phyloP scores from a whole-genome alignment of 2,329 filamentous ascomycete genomes.

The Pseudogymnoascus sp. region DNA sequence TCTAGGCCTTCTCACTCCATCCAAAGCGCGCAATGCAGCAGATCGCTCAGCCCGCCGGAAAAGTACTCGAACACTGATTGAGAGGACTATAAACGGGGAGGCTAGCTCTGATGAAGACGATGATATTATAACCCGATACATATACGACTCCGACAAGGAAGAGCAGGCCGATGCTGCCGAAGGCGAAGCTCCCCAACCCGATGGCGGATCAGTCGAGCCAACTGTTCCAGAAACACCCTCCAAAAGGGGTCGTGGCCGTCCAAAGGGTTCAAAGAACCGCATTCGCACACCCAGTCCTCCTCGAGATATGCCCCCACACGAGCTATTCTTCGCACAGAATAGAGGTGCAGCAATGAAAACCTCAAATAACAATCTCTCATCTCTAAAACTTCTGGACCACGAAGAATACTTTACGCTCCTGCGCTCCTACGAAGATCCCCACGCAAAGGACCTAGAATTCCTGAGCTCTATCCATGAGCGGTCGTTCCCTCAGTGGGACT shows the following conservation, averaged over 20 bases:
- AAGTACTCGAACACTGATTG: slow-evolving; percentile 67
- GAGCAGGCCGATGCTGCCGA: slow-evolving; percentile 27
- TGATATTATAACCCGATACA: slow-evolving; percentile 58
- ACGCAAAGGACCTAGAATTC: slow-evolving; percentile 59
- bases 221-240: slow-evolving; percentile 39
- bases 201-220: slow-evolving; percentile 5
- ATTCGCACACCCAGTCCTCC: slow-evolving; percentile 54
- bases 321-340: slow-evolving; percentile 91
- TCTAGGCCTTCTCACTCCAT: slow-evolving; percentile 17
- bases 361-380: slow-evolving; percentile 73
- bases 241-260: slow-evolving; percentile 39
- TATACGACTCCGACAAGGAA: slow-evolving; percentile 50
- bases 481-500: slow-evolving; percentile 85
- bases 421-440: slow-evolving; percentile 53
- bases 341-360: slow-evolving; percentile 73
- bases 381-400: slow-evolving; percentile 70
- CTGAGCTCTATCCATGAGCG: slow-evolving; percentile 67
- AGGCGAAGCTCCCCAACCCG: slow-evolving; percentile 21
- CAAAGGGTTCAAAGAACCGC: slow-evolving; percentile 38
- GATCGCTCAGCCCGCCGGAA: slow-evolving; percentile 83
- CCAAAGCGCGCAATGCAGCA: slow-evolving; percentile 33
- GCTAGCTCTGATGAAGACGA: slow-evolving; percentile 64
- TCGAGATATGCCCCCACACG: slow-evolving; percentile 73
- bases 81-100: slow-evolving; percentile 55
- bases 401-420: slow-evolving; percentile 80